Evolutionary conservation across 2,329 filamentous ascomycete species (phyloP).

Genomic region (Pyrenophora tritici-repentis): DNA sequence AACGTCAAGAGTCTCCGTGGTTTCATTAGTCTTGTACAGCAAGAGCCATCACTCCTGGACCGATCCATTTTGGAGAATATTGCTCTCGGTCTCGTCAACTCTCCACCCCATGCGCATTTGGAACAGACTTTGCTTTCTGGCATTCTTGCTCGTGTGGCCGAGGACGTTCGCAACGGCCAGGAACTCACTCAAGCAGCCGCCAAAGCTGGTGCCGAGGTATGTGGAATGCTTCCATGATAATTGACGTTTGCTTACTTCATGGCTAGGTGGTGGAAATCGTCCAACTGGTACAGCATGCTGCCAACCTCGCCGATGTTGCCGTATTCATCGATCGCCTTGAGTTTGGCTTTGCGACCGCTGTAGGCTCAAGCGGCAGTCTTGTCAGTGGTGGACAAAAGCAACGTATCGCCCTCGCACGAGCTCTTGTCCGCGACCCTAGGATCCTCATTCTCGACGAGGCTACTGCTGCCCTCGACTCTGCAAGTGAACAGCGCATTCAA

Average conservation of each 20-base stretch:
- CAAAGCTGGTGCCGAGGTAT: conserved; percentile 22
- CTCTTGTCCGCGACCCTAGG: conserved; percentile 60
- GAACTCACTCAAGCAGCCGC: conserved; percentile 46
- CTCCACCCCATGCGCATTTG: conserved; percentile 47
- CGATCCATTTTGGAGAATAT: conserved; percentile 61
- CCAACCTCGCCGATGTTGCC: conserved; percentile 63
- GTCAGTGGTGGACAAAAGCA: conserved; percentile 65
- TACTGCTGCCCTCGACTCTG: conserved; percentile 64
- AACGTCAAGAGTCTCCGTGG: conserved; percentile 46
- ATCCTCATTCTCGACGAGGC: conserved; percentile 67
- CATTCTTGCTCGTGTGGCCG: conserved; percentile 57
- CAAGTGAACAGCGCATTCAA: conserved; percentile 62
- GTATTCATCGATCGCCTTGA: conserved; percentile 61
- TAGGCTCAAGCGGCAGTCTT: conserved; percentile 60
- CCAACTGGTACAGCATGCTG: conserved; percentile 55
- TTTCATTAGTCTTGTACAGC: conserved; percentile 53
- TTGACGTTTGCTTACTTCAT: background rate
- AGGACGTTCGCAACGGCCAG: conserved; percentile 57
- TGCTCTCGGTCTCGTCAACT: conserved; percentile 56
- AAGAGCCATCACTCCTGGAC: conserved; percentile 58
- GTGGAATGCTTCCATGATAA: background rate
- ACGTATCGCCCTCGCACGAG: conserved; percentile 62
- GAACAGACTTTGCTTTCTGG: conserved; percentile 56
- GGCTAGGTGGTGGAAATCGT: conserved; percentile 54
- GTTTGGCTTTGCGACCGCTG: conserved; percentile 53